These are phyloP conservation scores for Cladosporium sp. DNA, from an alignment of 2,329 filamentous ascomycete genomes.

Conservation along the genomic window DNA sequence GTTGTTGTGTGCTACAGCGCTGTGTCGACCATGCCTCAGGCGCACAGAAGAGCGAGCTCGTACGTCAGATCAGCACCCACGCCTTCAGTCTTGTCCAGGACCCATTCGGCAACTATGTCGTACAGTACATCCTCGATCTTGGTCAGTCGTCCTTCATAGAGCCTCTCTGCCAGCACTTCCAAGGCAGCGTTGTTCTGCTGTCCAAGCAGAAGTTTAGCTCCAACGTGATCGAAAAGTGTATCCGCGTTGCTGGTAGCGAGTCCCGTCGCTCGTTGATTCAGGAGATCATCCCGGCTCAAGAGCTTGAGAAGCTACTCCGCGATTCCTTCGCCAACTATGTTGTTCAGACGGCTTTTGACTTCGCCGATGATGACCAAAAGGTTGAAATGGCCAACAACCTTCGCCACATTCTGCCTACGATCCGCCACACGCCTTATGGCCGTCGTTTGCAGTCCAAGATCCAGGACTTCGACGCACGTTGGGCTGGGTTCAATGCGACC, in stretches of 20 bases:
- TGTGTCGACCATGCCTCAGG: slow-evolving; percentile 97
- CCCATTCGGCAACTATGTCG: slow-evolving; percentile 97
- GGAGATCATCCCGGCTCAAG: slow-evolving; percentile 69
- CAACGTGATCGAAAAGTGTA: slow-evolving; percentile 91
- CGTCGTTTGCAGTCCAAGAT: slow-evolving; percentile 93
- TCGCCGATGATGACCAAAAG: slow-evolving; percentile 70
- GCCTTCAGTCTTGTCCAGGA: slow-evolving; percentile 90
- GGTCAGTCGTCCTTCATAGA: slow-evolving; percentile 85
- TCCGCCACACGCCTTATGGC: slow-evolving; percentile 89
- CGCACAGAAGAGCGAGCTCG: slow-evolving; percentile 80
- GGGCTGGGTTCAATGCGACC: slow-evolving; percentile 32
- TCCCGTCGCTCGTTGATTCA: slow-evolving; percentile 79
- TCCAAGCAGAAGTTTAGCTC: slow-evolving; percentile 99
- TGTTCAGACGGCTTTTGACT: slow-evolving; percentile 91
- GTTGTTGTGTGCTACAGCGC: slow-evolving; percentile 95
- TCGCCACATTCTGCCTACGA: slow-evolving; percentile 75
- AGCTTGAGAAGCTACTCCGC: slow-evolving; percentile 83
- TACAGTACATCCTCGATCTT: slow-evolving; percentile 95
- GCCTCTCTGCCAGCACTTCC: slow-evolving; percentile 78
- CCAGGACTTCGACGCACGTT: slow-evolving; percentile 48
- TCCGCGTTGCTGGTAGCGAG: slow-evolving; percentile 73
- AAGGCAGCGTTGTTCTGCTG: slow-evolving; percentile 63
- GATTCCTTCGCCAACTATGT: slow-evolving; percentile 98
- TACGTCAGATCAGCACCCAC: slow-evolving; percentile 80
- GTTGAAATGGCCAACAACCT: slow-evolving; percentile 75